Evolutionary conservation across 495 filamentous ascomycete species (phyloP), one percentile per base, ranked within the genome.

Genomic region (Aspergillus ostianus): DNA sequence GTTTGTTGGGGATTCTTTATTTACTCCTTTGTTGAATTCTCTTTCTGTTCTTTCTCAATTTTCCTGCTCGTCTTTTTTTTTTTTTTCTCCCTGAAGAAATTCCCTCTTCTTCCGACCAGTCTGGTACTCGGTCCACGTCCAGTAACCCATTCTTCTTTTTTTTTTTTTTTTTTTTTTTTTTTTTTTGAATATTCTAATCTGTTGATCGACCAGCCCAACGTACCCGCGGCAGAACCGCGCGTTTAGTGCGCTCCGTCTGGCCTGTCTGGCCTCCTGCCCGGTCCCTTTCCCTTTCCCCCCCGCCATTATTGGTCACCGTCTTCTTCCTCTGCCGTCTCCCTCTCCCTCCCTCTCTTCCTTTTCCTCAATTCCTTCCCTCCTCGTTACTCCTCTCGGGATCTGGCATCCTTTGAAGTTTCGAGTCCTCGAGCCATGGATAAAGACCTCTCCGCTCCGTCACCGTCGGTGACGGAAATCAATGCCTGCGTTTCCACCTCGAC

Each of bases 401-500:
- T 36, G 27, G 45, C n/a, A 54, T 45, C 52, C 32, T 44, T 15
- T 9, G 17, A 27, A 52, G 17, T 30, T 36, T 20, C 53, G 56
- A 36, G 18, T 29, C 48, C 50, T 45, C 45, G 55, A 52, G 30
- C 53, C 61, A 77, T 77, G 74, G 67, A 73, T 49, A 73, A 69
- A 69, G 71, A 77, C 54, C 63, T 60, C 4, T 51, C 63, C 21
- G 57, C 64, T 32, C 66, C 65, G 26, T 53, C 67, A 56, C 72
- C 64, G 51, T 71, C 71, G 48, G 61, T 71, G 20, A 21, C 70
- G 50, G 74, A 77, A 55, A 69, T 76, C 67, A 78, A 78, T 77
- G 72, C 69, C 66, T 77, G 75, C 59, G 72, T 75, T 56, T 77
- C 77, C 49, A 69, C 69, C 56, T 64, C 70, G 21, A 71, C 67